Base-by-base conservation (phyloP, 331 rosid genomes). In the Pyracantha coccinea region DNA sequence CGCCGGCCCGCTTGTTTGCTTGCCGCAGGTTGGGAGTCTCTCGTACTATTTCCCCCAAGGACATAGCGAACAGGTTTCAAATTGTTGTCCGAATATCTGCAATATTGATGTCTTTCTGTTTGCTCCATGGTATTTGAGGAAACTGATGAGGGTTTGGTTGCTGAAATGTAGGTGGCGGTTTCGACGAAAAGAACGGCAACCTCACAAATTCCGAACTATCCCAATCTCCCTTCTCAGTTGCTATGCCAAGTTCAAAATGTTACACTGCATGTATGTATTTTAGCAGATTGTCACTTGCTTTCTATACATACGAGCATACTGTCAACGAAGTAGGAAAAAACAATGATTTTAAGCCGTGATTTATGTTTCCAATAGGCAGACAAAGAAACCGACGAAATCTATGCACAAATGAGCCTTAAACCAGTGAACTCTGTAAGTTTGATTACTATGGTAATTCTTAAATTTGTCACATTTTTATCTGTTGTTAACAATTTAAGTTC, bases 121-220 rank as follows among this genome's bases (percentile, higher is more conserved):
- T 60, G 25, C 35, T 47, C 57, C 15, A 23, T 17, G 68, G 38
- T 21, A 4, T 68, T 14, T 47, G 29, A 66, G 77, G 8, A 44
- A 44, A 28, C 60, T 62, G 29, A 73, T 44, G 10, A 61, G 4
- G 28, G 13, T 29, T 35, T 50, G 27, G 21, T 13, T 52, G 21
- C 27, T 13, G 13, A 13, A 73, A 61, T 73, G 86, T 80, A 93
- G 99, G 96, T 95, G 66, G 98, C 99, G 58, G 94, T 88, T 79
- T 95, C 99, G 52, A 90, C 99, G 10, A 90, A 96, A 78, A 85
- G 91, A 87, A 87, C 84, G 45, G 98, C 97, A 57, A 95, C 98
- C 41, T 90, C 99, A 0, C 98, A 95, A 84, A 90, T 95, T 83
- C 99, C 99, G 15, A 95, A 95, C 81, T 95, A 95, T 58, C 99